A percentile compares a stretch with the other conserved stretches of the same genome.
Conservation (phyloP, 495 filamentous ascomycete species). For the Penicillium steckii region DNA sequence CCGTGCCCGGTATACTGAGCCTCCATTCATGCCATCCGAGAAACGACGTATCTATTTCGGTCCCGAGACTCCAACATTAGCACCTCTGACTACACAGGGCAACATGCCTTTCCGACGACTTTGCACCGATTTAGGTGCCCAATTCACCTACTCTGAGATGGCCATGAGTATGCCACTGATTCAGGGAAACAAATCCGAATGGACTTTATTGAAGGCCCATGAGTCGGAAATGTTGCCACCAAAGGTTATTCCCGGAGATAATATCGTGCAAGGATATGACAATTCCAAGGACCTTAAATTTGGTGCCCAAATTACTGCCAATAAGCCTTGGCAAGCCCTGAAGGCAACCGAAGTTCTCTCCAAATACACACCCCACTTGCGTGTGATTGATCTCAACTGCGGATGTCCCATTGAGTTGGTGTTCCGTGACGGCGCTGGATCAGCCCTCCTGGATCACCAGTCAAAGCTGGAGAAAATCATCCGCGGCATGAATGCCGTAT, state of each 20-base stretch:
- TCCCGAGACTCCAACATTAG: slow-evolving; percentile 84
- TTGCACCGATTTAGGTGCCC: slow-evolving; percentile 85
- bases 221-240: slow-evolving; percentile 73
- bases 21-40: slow-evolving; percentile 85
- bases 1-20: slow-evolving; percentile 75
- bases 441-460: slow-evolving; percentile 83
- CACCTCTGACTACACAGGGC: slow-evolving; percentile 91
- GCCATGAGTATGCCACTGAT: slow-evolving; percentile 87
- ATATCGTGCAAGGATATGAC: slow-evolving; percentile 69
- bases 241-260: slow-evolving; percentile 39
- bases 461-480: slow-evolving; percentile 88
- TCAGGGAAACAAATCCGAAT: slow-evolving; percentile 89
- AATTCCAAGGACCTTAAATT: slow-evolving; percentile 81
- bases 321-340: slow-evolving; percentile 81
- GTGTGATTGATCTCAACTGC: slow-evolving; percentile 92
- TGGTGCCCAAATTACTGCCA: slow-evolving; percentile 87
- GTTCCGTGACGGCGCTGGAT: slow-evolving; percentile 81
- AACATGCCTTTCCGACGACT: slow-evolving; percentile 93
- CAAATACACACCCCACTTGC: slow-evolving; percentile 70
- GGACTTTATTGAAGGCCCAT: slow-evolving; percentile 91
- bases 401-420: slow-evolving; percentile 96
- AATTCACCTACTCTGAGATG: slow-evolving; percentile 98
- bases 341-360: slow-evolving; percentile 84
- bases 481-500: slow-evolving; percentile 91
- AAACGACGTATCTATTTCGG: slow-evolving; percentile 93